These are phyloP conservation scores for Aspergillus cristatus DNA, from an alignment of 495 filamentous ascomycete species.

Conservation along the genomic window DNA sequence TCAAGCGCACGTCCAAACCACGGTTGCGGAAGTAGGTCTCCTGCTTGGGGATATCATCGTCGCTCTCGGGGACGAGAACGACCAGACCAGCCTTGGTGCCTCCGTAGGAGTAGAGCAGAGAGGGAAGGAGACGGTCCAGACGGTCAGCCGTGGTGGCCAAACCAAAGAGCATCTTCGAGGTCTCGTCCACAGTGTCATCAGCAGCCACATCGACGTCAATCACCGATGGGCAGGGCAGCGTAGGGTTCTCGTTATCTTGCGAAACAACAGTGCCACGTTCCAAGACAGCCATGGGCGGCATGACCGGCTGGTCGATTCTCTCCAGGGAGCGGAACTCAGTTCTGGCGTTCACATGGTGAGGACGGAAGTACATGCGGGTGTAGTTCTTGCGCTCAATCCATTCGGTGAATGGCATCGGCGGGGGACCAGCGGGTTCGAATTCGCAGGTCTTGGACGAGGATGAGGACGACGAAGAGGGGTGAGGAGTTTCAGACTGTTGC, in stretches of 20 bases:
- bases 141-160: constrained; percentile 42
- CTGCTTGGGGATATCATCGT: constrained; percentile 34
- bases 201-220: constrained; percentile 37
- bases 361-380: constrained; percentile 39
- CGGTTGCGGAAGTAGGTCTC: constrained; percentile 40
- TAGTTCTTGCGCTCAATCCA: constrained; percentile 43
- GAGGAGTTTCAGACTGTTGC: constrained; percentile 1
- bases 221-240: constrained; percentile 36
- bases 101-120: constrained; percentile 41
- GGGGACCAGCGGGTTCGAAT: constrained; percentile 27
- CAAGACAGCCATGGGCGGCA: constrained; percentile 36
- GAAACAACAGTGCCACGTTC: constrained; percentile 40
- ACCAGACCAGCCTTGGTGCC: constrained; percentile 41
- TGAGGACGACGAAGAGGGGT: constrained; percentile 1
- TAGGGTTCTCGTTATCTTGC: constrained; percentile 24
- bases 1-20: constrained; percentile 46
- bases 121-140: constrained; percentile 38
- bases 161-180: constrained; percentile 43
- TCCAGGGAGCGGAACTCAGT: constrained; percentile 35
- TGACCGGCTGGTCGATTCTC: constrained; percentile 32
- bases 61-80: constrained; percentile 39
- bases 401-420: constrained; percentile 34
- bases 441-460: constrained; percentile 20
- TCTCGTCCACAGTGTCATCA: constrained; percentile 38
- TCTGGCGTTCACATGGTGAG: constrained; percentile 28